phyloP scores from a whole-genome alignment of 2,329 filamentous ascomycete genomes.

The Botryotinia convoluta region DNA sequence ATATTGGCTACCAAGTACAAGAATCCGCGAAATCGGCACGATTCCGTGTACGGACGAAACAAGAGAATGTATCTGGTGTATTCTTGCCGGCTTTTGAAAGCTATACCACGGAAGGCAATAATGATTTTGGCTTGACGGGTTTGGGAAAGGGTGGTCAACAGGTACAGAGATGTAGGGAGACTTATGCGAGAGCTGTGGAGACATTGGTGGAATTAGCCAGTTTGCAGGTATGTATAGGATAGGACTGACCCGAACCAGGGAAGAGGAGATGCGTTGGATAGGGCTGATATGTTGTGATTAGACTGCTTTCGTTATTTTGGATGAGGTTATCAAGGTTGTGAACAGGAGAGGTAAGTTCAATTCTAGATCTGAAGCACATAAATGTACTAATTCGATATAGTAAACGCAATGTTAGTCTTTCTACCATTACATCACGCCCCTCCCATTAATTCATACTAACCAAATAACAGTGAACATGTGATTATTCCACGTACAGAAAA shows the following conservation, averaged over 20 bases:
- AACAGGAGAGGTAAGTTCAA: conserved; percentile 77
- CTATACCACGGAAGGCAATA: conserved; percentile 82
- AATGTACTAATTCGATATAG: conserved; percentile 45
- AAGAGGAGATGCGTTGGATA: neutral
- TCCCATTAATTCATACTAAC: conserved; percentile 24
- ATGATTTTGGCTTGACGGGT: conserved; percentile 94
- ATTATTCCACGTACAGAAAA: conserved; percentile 98
- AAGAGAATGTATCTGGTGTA: conserved; percentile 98
- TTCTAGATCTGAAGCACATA: conserved; percentile 3
- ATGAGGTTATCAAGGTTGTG: conserved; percentile 99
- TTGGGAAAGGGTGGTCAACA: conserved; percentile 97
- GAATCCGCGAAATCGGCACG: conserved; percentile 91
- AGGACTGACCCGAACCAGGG: conserved; percentile 17
- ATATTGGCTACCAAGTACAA: conserved; percentile 95
- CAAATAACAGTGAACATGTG: conserved; percentile 67
- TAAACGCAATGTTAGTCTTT: conserved; percentile 80
- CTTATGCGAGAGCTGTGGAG: conserved; percentile 92
- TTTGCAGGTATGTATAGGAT: conserved; percentile 58
- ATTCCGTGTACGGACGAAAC: conserved; percentile 89
- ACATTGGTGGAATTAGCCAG: conserved; percentile 93
- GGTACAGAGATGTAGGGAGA: conserved; percentile 91
- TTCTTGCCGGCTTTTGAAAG: conserved; percentile 91
- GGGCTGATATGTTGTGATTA: conserved; percentile 36
- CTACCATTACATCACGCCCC: neutral
- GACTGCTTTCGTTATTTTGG: conserved; percentile 95